A percentile compares a stretch with the other conserved stretches of the same genome.
phyloP scores from a whole-genome alignment of 192 early-diverging fungal genomes.

The Rhizoclosmatium sp. region DNA sequence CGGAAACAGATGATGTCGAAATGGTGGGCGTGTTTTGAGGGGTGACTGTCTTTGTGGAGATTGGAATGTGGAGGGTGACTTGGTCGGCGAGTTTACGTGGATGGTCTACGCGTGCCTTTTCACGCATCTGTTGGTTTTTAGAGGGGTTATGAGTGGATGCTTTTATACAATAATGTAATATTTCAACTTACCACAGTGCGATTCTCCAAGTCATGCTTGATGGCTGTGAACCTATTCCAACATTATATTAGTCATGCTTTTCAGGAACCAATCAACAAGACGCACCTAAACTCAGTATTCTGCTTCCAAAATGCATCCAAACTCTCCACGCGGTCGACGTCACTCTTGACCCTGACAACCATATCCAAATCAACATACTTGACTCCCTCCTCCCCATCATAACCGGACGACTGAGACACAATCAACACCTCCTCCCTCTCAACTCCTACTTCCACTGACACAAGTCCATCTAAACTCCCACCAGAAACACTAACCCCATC shows the following conservation, averaged over 20 bases:
- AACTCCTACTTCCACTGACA: background rate
- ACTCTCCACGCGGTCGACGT: slow-evolving; percentile 20
- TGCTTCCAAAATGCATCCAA: slow-evolving; percentile 12
- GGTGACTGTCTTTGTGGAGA: slow-evolving; percentile 18
- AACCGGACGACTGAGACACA: background rate
- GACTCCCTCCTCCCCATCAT: background rate
- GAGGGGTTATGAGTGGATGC: background rate
- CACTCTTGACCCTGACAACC: background rate
- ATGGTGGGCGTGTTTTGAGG: background rate
- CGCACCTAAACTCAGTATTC: slow-evolving; percentile 15
- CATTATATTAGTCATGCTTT: background rate
- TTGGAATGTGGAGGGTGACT: slow-evolving; percentile 22
- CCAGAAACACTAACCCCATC: background rate
- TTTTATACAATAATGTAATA: slow-evolving; percentile 11
- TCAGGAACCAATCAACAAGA: background rate
- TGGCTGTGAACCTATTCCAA: slow-evolving; percentile 14
- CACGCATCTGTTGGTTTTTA: slow-evolving; percentile 1
- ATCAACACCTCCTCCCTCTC: slow-evolving; percentile 8
- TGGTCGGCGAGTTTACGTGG: slow-evolving; percentile 9
- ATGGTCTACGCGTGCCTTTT: slow-evolving; percentile 21
- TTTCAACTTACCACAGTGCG: background rate
- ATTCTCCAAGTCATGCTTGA: slow-evolving; percentile 26
- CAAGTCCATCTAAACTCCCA: background rate
- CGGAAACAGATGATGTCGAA: too few relatives aligned
- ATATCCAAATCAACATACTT: background rate